Base-by-base conservation (phyloP, 2,329 filamentous ascomycete genomes). In the Trichoderma sp. region DNA sequence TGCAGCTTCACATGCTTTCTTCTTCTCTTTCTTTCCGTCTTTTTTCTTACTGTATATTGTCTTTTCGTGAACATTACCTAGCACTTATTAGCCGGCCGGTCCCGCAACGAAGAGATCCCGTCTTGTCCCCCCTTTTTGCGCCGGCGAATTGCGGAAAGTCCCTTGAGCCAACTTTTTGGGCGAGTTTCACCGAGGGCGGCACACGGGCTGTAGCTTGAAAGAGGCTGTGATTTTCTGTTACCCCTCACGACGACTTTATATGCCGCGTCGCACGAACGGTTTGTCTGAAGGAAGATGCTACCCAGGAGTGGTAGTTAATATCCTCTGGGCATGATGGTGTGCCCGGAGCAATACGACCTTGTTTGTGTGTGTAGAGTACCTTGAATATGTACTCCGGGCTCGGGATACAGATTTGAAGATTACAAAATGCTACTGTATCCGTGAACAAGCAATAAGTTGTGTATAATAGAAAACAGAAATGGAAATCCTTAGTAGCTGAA, bases 151-250 rank as follows among this genome's bases (percentile, higher is more conserved):
- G 53, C 67, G 67, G 67, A 71, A 45, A 45, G 50, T 21, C 35
- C 53, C n/a, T 29, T 41, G 18, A 27, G 14, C 59, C 29, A 62
- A 29, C 31, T 56, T 63, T 53, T 45, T 16, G 41, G 31, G 29
- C 69, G 38, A 53, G 69, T 72, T 72, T 72, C 59, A 64, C 59
- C 69, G 69, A 64, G 38, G 33, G 59, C 60, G 38, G 59, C 59
- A 41, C 45, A 41, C 65, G 50, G 21, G 24, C 41, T 29, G 38
- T 16, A 35, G 59, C 38, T 35, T 24, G 38, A 35, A 63, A 56
- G 41, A 53, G 69, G 38, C n/a, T 50, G 59, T 50, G 59, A 45
- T 71, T 45, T 45, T 71, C 53, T 35, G 11, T 62, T 71, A 71
- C 67, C 67, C 67, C 50, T 71, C 67, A 59, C 67, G 5, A 16